These are phyloP conservation scores for Cytospora schulzeri DNA, from an alignment of 2,329 filamentous ascomycete species.

Conservation along the genomic window DNA sequence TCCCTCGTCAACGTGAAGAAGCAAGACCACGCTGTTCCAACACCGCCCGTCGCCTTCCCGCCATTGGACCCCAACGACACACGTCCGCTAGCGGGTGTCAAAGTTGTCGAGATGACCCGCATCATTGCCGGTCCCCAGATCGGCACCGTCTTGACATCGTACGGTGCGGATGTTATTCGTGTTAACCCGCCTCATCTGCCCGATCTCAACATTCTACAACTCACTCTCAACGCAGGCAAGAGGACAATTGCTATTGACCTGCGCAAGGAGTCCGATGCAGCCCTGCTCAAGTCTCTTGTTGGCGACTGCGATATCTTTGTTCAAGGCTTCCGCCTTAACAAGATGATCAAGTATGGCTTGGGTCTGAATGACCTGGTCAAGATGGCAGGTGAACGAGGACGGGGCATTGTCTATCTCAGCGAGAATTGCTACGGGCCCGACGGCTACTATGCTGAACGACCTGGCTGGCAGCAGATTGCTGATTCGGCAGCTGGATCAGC, in stretches of 20 bases:
- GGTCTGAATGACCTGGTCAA: slow-evolving; percentile 44
- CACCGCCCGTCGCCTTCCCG: slow-evolving; percentile 38
- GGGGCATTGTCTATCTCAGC: slow-evolving; percentile 49
- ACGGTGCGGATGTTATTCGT: slow-evolving; percentile 50
- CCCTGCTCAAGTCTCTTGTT: slow-evolving; percentile 35
- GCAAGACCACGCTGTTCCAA: slow-evolving; percentile 39
- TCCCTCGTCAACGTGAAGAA: slow-evolving; percentile 45
- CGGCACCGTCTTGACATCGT: slow-evolving; percentile 44
- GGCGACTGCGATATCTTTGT: slow-evolving; percentile 57
- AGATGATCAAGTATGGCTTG: slow-evolving; percentile 45
- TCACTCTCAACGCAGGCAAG: slow-evolving; percentile 50
- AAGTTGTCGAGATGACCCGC: slow-evolving; percentile 52
- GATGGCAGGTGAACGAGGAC: slow-evolving; percentile 42
- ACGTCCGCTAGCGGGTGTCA: slow-evolving; percentile 47
- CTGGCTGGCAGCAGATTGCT: slow-evolving; percentile 56
- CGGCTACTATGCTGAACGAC: slow-evolving; percentile 46
- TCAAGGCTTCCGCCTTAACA: slow-evolving; percentile 52
- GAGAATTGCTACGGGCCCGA: slow-evolving; percentile 55
- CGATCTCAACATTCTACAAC: slow-evolving; percentile 44
- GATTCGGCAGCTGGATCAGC: slow-evolving; percentile 41
- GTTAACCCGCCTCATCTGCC: slow-evolving; percentile 46
- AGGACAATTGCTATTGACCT: slow-evolving; percentile 51
- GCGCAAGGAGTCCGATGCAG: slow-evolving; percentile 5
- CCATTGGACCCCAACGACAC: slow-evolving; percentile 34
- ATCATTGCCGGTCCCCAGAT: slow-evolving; percentile 51